These are phyloP conservation scores for Neurospora sp. DNA, from an alignment of 495 filamentous ascomycete genomes.

Conservation along the genomic window DNA sequence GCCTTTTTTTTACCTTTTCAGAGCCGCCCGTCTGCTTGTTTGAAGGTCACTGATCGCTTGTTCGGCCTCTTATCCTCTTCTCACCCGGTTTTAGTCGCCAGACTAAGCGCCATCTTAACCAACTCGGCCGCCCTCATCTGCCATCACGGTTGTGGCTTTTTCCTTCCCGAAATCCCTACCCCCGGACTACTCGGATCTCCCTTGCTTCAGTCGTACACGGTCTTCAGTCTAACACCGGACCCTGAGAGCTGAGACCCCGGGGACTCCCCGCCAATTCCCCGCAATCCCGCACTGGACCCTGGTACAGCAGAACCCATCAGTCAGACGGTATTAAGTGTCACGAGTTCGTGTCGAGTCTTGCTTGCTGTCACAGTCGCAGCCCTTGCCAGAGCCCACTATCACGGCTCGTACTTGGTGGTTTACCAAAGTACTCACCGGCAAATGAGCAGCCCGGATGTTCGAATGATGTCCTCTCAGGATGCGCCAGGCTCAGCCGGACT, in stretches of 20 bases:
- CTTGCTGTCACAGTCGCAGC: background rate
- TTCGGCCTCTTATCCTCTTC: background rate
- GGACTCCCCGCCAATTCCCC: background rate
- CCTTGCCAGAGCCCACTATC: background rate
- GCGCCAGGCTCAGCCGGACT: slow-evolving; percentile 22
- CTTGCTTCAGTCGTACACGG: background rate
- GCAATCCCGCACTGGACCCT: background rate
- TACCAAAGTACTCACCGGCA: background rate
- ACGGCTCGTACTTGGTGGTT: background rate
- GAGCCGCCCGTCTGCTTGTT: background rate
- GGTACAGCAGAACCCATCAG: background rate
- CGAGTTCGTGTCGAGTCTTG: background rate
- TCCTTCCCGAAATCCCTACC: background rate
- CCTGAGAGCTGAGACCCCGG: background rate
- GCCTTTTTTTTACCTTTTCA: background rate
- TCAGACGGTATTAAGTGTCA: background rate
- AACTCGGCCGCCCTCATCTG: background rate
- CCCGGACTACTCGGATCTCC: background rate
- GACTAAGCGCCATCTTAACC: background rate
- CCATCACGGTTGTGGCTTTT: background rate
- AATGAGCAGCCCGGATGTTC: background rate
- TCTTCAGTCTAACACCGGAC: background rate
- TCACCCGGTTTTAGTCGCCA: background rate
- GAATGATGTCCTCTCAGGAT: background rate
- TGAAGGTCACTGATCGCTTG: background rate